phyloP scores from a whole-genome alignment of 139 green algal species.

The Yamagishiella unicocca region DNA sequence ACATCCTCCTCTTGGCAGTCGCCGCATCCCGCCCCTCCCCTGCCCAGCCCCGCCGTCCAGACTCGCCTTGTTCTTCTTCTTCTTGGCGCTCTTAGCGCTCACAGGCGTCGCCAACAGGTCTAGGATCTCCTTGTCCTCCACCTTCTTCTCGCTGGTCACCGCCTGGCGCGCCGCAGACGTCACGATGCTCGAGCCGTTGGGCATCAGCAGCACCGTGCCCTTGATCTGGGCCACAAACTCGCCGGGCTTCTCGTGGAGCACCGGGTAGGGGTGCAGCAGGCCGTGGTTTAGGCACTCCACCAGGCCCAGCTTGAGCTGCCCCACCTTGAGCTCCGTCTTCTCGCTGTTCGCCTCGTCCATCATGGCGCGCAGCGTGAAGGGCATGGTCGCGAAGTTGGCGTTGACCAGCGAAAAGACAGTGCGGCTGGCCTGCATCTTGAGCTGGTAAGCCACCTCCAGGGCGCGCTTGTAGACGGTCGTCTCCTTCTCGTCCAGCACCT shows the following conservation, averaged over 20 bases:
- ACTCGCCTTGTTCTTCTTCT: constrained; percentile 76
- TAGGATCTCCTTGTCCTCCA: constrained; percentile 68
- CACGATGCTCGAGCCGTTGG: constrained; percentile 91
- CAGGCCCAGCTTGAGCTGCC: constrained; percentile 78
- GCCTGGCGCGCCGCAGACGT: constrained; percentile 80
- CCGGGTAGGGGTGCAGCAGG: constrained; percentile 95
- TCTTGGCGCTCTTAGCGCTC: constrained; percentile 69
- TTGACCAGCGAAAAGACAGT: constrained; percentile 90
- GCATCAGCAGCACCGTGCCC: constrained; percentile 97
- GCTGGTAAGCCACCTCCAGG: constrained; percentile 91
- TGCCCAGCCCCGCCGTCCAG: no score
- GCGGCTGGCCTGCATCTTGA: constrained; percentile 90
- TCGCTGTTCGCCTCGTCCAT: constrained; percentile 43
- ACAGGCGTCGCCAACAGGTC: constrained; percentile 58
- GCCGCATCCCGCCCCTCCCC: no score
- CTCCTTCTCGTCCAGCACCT: constrained; percentile 94
- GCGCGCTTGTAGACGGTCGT: constrained; percentile 98
- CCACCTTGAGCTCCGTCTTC: constrained; percentile 42
- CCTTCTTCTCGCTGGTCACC: constrained; percentile 83
- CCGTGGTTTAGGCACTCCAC: constrained; percentile 95
- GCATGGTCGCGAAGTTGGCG: constrained; percentile 91
- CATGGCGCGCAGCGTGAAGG: constrained; percentile 89
- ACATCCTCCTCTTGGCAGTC: no score
- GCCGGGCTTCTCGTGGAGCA: constrained; percentile 92
- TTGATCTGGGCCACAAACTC: constrained; percentile 92